Percentiles rank a stretch among this genome's conserved stretches.
phyloP scores from a whole-genome alignment of 2,329 filamentous ascomycete genomes.

The Sclerotiophoma versabilis region DNA sequence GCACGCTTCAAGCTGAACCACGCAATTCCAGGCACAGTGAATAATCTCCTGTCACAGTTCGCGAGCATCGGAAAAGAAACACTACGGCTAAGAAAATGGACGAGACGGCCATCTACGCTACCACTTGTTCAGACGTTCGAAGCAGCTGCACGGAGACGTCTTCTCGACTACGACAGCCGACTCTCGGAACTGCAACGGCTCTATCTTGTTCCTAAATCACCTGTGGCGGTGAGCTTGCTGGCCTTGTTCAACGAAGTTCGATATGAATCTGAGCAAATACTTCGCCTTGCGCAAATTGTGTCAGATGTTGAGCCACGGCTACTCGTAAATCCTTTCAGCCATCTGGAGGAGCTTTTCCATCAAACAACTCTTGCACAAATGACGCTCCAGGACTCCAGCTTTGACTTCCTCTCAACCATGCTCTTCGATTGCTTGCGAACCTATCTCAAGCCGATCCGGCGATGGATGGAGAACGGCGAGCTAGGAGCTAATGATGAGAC shows the following conservation, averaged over 20 bases:
- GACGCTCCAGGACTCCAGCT: conserved; percentile 67
- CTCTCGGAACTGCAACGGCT: conserved; percentile 67
- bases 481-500: conserved; percentile 69
- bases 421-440: conserved; percentile 84
- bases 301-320: conserved; percentile 58
- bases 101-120: conserved; percentile 40
- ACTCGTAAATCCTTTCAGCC: conserved; percentile 66
- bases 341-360: conserved; percentile 80
- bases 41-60: conserved; percentile 54
- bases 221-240: conserved; percentile 71
- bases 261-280: conserved; percentile 62
- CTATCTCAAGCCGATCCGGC: conserved; percentile 79
- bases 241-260: conserved; percentile 66
- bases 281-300: conserved; percentile 68
- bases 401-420: conserved; percentile 68
- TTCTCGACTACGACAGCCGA: conserved; percentile 65
- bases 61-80: conserved; percentile 58
- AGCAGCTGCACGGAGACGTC: conserved; percentile 64
- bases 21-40: conserved; percentile 41
- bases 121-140: conserved; percentile 72
- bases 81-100: conserved; percentile 59
- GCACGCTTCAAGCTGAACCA: conserved; percentile 51
- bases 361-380: conserved; percentile 73
- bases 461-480: conserved; percentile 85
- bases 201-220: conserved; percentile 62